These are phyloP conservation scores for Imleria badia DNA, from an alignment of 768 basidiomycete species.

Conservation along the genomic window DNA sequence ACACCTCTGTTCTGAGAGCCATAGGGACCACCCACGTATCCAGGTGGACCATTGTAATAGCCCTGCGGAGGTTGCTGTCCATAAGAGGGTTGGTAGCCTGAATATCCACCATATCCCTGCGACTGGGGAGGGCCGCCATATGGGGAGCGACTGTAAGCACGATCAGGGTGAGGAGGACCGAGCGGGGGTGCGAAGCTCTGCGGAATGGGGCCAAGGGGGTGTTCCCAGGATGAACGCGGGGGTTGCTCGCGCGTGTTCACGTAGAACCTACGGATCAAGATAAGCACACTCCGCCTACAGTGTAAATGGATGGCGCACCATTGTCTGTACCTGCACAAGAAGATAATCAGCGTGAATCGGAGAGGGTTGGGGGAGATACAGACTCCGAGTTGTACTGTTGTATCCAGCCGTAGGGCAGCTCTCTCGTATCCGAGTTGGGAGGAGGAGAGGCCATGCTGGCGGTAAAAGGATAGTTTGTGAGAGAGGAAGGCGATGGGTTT, in stretches of 20 bases:
- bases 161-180: constrained; percentile 48
- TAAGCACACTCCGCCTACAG: background rate
- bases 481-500: constrained; percentile 20
- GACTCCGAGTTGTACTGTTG: constrained; percentile 68
- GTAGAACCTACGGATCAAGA: constrained; percentile 59
- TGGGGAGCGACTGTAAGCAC: constrained; percentile 31
- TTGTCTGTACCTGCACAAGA: constrained; percentile 52
- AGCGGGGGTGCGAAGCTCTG: constrained; percentile 36
- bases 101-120: constrained; percentile 21
- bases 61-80: constrained; percentile 8
- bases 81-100: constrained; percentile 15
- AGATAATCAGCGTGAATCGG: constrained; percentile 26
- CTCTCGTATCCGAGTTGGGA: constrained; percentile 53
- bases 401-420: constrained; percentile 67
- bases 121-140: constrained; percentile 23
- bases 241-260: constrained; percentile 65
- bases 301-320: constrained; percentile 46
- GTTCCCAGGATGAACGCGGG: constrained; percentile 66
- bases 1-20: constrained; percentile 24
- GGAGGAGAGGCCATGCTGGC: constrained; percentile 46
- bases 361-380: constrained; percentile 27
- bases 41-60: constrained; percentile 14
- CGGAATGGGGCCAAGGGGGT: constrained; percentile 54
- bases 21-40: constrained; percentile 14
- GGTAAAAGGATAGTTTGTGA: constrained; percentile 21